Evolutionary conservation across 306 rosid species (phyloP).

Genomic region (Senna siamea): DNA sequence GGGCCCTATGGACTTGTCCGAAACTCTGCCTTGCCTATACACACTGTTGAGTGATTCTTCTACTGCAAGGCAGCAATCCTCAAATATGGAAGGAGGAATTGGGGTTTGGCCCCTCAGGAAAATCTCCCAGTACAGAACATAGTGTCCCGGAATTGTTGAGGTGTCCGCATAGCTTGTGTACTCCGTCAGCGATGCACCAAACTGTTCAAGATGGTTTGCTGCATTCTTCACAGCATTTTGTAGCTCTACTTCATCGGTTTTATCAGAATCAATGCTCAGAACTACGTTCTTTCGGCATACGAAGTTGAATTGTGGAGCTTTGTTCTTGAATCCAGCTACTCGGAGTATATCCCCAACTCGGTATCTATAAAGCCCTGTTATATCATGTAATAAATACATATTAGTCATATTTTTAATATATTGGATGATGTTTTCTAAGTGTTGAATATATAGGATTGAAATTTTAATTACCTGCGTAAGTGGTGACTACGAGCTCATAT

Average conservation of each 20-base stretch:
- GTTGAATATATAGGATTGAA: no score
- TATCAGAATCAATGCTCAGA: constrained; percentile 58
- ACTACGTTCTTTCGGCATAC: constrained; percentile 53
- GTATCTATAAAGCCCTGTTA: constrained; percentile 60
- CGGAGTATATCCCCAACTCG: constrained; percentile 52
- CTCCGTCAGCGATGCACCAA: constrained; percentile 40
- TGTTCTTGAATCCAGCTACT: constrained; percentile 58
- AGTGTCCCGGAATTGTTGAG: constrained; percentile 49
- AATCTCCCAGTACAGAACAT: constrained; percentile 60
- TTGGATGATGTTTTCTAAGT: no score
- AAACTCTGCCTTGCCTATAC: constrained; percentile 54
- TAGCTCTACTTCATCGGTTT: constrained; percentile 57
- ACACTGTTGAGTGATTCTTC: constrained; percentile 50
- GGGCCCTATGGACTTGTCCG: constrained; percentile 57
- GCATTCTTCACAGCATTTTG: constrained; percentile 56
- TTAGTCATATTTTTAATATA: no score
- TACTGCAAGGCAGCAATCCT: constrained; percentile 48
- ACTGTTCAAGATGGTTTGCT: constrained; percentile 39
- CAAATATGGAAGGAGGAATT: constrained; percentile 46
- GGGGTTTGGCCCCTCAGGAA: constrained; percentile 12
- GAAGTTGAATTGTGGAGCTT: constrained; percentile 58
- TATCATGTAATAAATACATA: no score
- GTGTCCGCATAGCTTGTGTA: constrained; percentile 58
- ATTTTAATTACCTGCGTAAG: constrained; percentile 53
- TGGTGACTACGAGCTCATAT: constrained; percentile 57